phyloP scores from a whole-genome alignment of 306 rosid species.

The Adenanthera pavonina region DNA sequence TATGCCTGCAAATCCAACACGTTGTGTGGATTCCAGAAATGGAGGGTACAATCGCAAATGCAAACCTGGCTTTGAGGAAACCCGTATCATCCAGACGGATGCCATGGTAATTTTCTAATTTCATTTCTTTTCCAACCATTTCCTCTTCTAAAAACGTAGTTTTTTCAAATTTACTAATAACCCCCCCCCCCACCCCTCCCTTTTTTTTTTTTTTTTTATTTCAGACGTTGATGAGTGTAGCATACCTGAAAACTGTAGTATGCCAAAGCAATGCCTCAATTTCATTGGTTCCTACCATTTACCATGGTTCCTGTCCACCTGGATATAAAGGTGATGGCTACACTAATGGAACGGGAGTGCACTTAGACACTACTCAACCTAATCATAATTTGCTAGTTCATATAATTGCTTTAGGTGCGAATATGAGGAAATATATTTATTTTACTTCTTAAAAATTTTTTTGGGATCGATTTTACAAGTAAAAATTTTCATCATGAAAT shows the following conservation, averaged over 20 bases:
- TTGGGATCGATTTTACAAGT: background rate
- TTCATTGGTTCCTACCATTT: background rate
- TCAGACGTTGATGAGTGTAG: constrained; percentile 30
- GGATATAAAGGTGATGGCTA: background rate
- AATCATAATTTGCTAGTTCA: background rate
- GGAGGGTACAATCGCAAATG: constrained; percentile 3
- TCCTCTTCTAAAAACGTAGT: background rate
- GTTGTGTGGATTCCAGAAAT: background rate
- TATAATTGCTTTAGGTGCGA: background rate
- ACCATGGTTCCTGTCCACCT: background rate
- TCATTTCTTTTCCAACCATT: background rate
- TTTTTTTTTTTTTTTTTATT: background rate
- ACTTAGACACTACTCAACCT: background rate
- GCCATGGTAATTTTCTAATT: constrained; percentile 30
- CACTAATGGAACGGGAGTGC: background rate
- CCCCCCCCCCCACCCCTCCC: too few species aligned
- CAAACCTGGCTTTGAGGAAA: constrained; percentile 30
- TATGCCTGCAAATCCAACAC: constrained; percentile 13
- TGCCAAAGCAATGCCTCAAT: background rate
- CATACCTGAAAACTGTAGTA: background rate
- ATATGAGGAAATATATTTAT: background rate
- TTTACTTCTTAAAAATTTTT: background rate
- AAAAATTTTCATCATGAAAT: background rate
- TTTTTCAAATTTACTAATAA: background rate
- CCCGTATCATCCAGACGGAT: constrained; percentile 44